Evolutionary conservation across 2,329 filamentous ascomycete genomes (phyloP).

Genomic region (Penicillium sp.): DNA sequence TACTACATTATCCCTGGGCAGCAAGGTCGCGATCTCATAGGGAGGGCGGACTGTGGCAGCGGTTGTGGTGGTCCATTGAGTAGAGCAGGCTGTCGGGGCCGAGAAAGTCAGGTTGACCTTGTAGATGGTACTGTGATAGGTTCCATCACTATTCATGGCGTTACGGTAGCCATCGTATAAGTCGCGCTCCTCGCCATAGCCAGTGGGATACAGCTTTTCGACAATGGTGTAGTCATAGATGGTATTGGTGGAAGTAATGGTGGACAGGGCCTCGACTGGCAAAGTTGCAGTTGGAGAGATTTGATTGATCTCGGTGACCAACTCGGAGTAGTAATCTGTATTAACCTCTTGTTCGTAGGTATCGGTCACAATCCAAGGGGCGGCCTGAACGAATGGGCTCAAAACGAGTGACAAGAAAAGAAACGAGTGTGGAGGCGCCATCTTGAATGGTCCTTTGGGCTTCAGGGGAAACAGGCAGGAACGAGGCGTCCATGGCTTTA

Average conservation of each 20-base stretch:
- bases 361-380: conserved; percentile 35
- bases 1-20: conserved; percentile 24
- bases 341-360: conserved; percentile 22
- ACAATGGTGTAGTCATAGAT: conserved; percentile 26
- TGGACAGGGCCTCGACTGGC: conserved; percentile 27
- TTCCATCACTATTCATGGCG: conserved; percentile 1
- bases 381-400: conserved; percentile 23
- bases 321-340: conserved; percentile 10
- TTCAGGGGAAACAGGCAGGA: background rate
- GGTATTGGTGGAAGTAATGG: conserved; percentile 22
- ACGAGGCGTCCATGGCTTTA: conserved; percentile 3
- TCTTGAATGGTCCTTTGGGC: conserved; percentile 10
- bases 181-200: conserved; percentile 16
- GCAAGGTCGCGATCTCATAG: conserved; percentile 9
- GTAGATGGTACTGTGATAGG: conserved; percentile 22
- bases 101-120: conserved; percentile 31
- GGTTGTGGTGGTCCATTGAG: conserved; percentile 30
- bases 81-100: conserved; percentile 30
- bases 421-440: conserved; percentile 30
- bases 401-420: conserved; percentile 24
- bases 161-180: conserved; percentile 1
- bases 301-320: conserved; percentile 16
- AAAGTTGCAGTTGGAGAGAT: conserved; percentile 27
- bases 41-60: conserved; percentile 23
- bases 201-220: conserved; percentile 30